These are phyloP conservation scores for Camelina neglecta DNA, from an alignment of 345 rosid species.

Conservation along the genomic window DNA sequence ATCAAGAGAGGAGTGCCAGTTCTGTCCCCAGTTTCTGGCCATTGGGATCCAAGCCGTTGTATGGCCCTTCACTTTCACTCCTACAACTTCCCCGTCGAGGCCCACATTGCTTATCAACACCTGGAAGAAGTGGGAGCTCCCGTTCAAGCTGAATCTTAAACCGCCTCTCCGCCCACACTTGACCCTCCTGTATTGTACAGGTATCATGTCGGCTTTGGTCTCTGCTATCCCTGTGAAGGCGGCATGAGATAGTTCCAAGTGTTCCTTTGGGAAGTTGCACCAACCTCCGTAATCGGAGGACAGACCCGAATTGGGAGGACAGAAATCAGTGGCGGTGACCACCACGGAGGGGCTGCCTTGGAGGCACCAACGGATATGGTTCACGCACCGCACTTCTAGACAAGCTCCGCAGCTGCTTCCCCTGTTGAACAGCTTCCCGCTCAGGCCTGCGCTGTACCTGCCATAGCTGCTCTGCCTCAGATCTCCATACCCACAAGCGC, in stretches of 20 bases:
- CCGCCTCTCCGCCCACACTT: conserved; percentile 74
- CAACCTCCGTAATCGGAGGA: conserved; percentile 87
- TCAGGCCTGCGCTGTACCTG: conserved; percentile 73
- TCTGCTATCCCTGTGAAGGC: conserved; percentile 87
- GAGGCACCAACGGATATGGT: conserved; percentile 83
- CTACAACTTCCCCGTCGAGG: conserved; percentile 76
- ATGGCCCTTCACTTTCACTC: conserved; percentile 87
- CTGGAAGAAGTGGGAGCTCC: conserved; percentile 70
- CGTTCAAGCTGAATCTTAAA: conserved; percentile 74
- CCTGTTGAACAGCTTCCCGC: conserved; percentile 75
- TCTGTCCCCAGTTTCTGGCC: conserved; percentile 99
- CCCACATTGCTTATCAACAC: conserved; percentile 85
- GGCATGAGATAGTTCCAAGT: conserved; percentile 87
- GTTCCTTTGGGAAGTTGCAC: conserved; percentile 92
- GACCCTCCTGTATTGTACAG: conserved; percentile 84
- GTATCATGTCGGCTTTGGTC: conserved; percentile 69
- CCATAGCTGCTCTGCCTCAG: conserved; percentile 74
- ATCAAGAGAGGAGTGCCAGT: conserved; percentile 72
- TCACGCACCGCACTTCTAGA: conserved; percentile 84
- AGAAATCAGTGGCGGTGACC: conserved; percentile 92
- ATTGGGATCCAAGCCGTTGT: conserved; percentile 91
- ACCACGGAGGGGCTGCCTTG: conserved; percentile 82
- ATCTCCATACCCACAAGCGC: conserved; percentile 96
- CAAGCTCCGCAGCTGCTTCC: conserved; percentile 95
- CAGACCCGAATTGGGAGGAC: conserved; percentile 89